Evolutionary conservation across 768 basidiomycete genomes (phyloP).

Genomic region (Lanmaoa rubissima): DNA sequence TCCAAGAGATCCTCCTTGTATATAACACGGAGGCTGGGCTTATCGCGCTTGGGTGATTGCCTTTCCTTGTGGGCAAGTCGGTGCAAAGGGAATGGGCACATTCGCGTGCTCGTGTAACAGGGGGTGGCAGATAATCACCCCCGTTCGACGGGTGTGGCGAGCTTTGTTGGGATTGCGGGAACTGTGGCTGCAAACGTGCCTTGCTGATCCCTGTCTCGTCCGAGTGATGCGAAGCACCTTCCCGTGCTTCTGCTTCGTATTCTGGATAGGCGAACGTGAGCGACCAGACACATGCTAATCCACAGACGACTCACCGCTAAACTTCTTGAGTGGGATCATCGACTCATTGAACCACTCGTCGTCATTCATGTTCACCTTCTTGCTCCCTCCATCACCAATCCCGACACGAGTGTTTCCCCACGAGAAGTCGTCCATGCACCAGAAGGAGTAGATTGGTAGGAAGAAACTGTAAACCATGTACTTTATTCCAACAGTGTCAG

Average conservation of each 20-base stretch:
- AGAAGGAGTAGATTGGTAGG: slow-evolving; percentile 94
- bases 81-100: too few relatives aligned
- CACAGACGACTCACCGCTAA: slow-evolving; percentile 67
- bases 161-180: slow-evolving; percentile 53
- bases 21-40: too few relatives aligned
- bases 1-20: too few relatives aligned
- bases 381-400: slow-evolving; percentile 90
- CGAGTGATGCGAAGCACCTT: slow-evolving; percentile 68
- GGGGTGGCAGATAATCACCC: too few relatives aligned
- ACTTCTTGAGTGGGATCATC: slow-evolving; percentile 98
- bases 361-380: slow-evolving; percentile 91
- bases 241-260: slow-evolving; percentile 94
- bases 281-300: not conserved
- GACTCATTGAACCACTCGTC: slow-evolving; percentile 97
- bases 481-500: slow-evolving; percentile 38
- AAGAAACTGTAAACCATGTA: slow-evolving; percentile 97
- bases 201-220: slow-evolving; percentile 75
- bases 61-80: too few relatives aligned
- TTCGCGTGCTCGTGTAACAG: too few relatives aligned
- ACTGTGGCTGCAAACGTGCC: slow-evolving; percentile 52
- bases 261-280: slow-evolving; percentile 51
- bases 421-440: slow-evolving; percentile 98
- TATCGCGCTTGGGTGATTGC: too few relatives aligned
- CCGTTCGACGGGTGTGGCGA: slow-evolving; percentile 72
- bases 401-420: slow-evolving; percentile 95